Percentiles rank a stretch among this genome's conserved stretches.
These are phyloP conservation scores for Thermomyces lanuginosus DNA, from an alignment of 2,329 filamentous ascomycete species.

Conservation along the genomic window DNA sequence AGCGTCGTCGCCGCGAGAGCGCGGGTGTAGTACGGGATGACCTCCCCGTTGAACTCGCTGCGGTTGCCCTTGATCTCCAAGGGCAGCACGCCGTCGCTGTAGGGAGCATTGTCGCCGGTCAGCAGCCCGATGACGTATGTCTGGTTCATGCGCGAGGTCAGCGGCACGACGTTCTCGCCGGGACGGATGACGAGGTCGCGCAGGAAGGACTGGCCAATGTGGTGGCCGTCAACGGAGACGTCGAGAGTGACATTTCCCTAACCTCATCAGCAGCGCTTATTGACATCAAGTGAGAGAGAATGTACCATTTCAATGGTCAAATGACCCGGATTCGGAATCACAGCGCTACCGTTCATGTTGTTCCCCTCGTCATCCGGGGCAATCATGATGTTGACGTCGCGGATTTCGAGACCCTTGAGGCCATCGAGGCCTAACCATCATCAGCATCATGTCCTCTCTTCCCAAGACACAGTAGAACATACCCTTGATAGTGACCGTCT, in stretches of 20 bases:
- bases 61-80: slow-evolving; percentile 36
- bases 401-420: slow-evolving; percentile 36
- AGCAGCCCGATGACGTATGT: slow-evolving; percentile 17
- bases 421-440: slow-evolving; percentile 37
- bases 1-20: slow-evolving; percentile 34
- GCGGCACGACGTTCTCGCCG: slow-evolving; percentile 36
- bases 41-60: slow-evolving; percentile 32
- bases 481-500: slow-evolving; percentile 43
- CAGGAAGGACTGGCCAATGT: slow-evolving; percentile 36
- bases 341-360: slow-evolving; percentile 39
- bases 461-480: slow-evolving; percentile 5
- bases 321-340: slow-evolving; percentile 44
- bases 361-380: slow-evolving; percentile 26
- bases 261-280: background rate
- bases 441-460: background rate
- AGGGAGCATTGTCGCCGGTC: slow-evolving; percentile 15
- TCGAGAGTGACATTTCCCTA: slow-evolving; percentile 40
- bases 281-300: background rate
- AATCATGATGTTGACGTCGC: slow-evolving; percentile 31
- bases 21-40: slow-evolving; percentile 37
- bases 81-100: slow-evolving; percentile 34
- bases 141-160: slow-evolving; percentile 35
- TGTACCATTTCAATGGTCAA: slow-evolving; percentile 37
- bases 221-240: slow-evolving; percentile 31
- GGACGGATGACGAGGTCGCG: slow-evolving; percentile 37